phyloP scores from a whole-genome alignment of 495 filamentous ascomycete species.

The Antarctomyces pellizariae region DNA sequence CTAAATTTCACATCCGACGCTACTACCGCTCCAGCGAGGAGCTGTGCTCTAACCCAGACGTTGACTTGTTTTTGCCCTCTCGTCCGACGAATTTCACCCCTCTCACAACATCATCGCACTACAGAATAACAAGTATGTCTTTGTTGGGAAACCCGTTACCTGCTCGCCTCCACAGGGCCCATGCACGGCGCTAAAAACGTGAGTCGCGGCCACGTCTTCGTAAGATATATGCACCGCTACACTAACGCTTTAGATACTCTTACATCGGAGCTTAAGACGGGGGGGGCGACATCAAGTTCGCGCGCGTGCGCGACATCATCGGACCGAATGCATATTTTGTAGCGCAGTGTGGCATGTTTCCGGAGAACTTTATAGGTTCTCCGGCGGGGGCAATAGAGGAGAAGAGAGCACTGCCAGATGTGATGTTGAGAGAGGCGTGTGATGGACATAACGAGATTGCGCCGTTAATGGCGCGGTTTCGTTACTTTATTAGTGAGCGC shows the following conservation, averaged over 20 bases:
- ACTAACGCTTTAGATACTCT: slow-evolving; percentile 25
- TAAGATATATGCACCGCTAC: slow-evolving; percentile 30
- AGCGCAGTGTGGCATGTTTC: slow-evolving; percentile 24
- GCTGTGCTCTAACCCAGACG: slow-evolving; percentile 11
- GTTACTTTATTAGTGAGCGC: slow-evolving; percentile 21
- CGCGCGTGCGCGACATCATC: slow-evolving; percentile 27
- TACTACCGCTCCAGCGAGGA: slow-evolving; percentile 8
- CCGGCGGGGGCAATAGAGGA: slow-evolving; percentile 9
- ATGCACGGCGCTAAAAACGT: slow-evolving; percentile 15
- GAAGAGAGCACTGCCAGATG: slow-evolving; percentile 6
- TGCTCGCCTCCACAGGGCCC: slow-evolving; percentile 23
- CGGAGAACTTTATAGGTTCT: slow-evolving; percentile 16
- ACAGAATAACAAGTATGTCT: slow-evolving; percentile 24
- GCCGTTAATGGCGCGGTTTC: slow-evolving; percentile 14
- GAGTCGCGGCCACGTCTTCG: slow-evolving; percentile 18
- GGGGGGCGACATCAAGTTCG: slow-evolving; percentile 24
- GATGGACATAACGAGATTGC: slow-evolving; percentile 5
- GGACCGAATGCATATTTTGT: slow-evolving; percentile 24
- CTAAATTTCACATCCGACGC: slow-evolving; percentile 11
- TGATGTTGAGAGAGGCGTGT: slow-evolving; percentile 5
- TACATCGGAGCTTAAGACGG: slow-evolving; percentile 19
- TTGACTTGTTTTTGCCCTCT: slow-evolving; percentile 29
- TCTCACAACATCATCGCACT: slow-evolving; percentile 24
- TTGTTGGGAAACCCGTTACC: slow-evolving; percentile 31
- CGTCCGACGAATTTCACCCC: slow-evolving; percentile 26